A percentile compares a stretch with the other conserved stretches of the same genome.
Conservation (phyloP, 768 basidiomycete genomes). For the Crassisporium funariophilum region DNA sequence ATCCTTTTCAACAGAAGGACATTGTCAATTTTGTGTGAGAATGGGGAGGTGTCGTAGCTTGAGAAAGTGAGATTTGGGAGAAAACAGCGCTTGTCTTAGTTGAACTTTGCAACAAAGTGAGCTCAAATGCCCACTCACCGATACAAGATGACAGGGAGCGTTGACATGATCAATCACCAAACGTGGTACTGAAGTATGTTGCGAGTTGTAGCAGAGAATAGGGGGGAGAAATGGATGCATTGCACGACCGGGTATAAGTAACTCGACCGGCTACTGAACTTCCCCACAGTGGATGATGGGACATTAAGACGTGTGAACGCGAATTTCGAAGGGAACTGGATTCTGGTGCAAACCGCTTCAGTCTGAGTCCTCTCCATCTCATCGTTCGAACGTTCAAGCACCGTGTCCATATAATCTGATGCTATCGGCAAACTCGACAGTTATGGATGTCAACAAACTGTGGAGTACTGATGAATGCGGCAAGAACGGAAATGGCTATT, state of each 20-base stretch:
- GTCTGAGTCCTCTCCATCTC: too few relatives aligned
- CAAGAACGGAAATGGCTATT: too few relatives aligned
- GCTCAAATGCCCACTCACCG: conserved; percentile 46
- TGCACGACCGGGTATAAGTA: neutral
- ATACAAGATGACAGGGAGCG: conserved; percentile 44
- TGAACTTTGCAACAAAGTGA: too few relatives aligned
- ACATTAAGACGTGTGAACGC: too few relatives aligned
- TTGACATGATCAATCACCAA: too few relatives aligned
- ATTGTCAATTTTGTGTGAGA: conserved; percentile 53
- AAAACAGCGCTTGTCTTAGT: neutral
- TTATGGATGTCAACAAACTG: too few relatives aligned
- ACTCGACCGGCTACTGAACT: conserved; percentile 7
- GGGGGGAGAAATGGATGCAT: neutral
- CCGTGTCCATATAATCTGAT: too few relatives aligned
- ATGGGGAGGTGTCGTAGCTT: conserved; percentile 57
- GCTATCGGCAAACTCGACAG: too few relatives aligned
- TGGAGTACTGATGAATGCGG: too few relatives aligned
- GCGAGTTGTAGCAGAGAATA: neutral
- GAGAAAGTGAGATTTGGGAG: neutral
- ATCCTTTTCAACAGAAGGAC: conserved; percentile 52
- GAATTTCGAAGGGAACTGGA: too few relatives aligned
- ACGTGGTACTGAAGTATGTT: neutral
- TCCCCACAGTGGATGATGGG: conserved; percentile 1
- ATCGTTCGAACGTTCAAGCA: too few relatives aligned
- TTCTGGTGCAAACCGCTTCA: too few relatives aligned